Evolutionary conservation across 1,284 basidiomycete genomes (phyloP).

Genomic region (Cutaneotrichosporon mucoides): DNA sequence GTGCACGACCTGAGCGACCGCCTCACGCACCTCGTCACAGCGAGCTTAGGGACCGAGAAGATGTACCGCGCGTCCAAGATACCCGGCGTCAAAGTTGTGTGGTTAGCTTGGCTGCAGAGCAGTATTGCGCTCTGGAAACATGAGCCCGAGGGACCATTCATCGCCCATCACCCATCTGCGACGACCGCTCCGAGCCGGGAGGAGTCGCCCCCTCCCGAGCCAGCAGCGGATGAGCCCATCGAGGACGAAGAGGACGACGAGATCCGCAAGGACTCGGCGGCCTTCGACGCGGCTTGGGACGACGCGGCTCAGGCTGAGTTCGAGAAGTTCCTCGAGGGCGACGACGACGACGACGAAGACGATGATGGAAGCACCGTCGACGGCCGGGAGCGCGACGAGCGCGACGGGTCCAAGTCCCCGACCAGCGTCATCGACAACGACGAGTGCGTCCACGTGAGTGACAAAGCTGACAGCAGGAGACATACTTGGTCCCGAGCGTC

Average conservation of each 20-base stretch:
- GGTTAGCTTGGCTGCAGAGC: conserved; percentile 82
- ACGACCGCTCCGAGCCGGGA: background rate
- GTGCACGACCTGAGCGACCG: conserved; percentile 62
- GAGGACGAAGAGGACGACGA: background rate
- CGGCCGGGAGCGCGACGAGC: background rate
- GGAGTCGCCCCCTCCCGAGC: background rate
- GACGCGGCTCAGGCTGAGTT: conserved; percentile 17
- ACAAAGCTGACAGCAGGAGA: background rate
- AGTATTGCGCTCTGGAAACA: conserved; percentile 71
- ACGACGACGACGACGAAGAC: conserved; percentile 4
- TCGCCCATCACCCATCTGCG: conserved; percentile 39
- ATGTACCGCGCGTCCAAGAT: conserved; percentile 71
- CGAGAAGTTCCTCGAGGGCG: conserved; percentile 9
- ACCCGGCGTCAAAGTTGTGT: conserved; percentile 72
- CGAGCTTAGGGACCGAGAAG: conserved; percentile 86
- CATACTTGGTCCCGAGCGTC: conserved; percentile 16
- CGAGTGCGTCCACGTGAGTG: background rate
- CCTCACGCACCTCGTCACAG: conserved; percentile 87
- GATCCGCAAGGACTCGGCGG: background rate
- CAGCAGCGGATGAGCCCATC: background rate
- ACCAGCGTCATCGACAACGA: conserved; percentile 1
- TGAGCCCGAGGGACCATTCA: conserved; percentile 32
- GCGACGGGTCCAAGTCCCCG: background rate
- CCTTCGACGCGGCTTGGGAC: conserved; percentile 10
- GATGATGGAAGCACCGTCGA: background rate